Evolutionary conservation across 805 yeast genomes (phyloP), one percentile per base, ranked within the genome.

Genomic region (Yarrowia hollandica): DNA sequence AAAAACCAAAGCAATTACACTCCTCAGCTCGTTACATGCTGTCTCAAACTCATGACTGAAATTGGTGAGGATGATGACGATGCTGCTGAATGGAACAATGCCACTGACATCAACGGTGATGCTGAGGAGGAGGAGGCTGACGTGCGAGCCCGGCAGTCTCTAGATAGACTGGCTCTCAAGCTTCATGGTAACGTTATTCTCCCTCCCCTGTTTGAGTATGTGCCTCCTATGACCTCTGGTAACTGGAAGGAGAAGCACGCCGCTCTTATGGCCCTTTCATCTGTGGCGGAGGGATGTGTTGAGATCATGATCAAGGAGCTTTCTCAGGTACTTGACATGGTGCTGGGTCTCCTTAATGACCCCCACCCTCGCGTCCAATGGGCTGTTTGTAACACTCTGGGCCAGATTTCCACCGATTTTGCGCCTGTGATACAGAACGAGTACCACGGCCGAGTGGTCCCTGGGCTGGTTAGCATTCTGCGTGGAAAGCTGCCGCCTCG

Each of bases 181-280:
- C 78, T 94, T 55, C 90, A 88, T 34, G 98, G 97, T 46, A 85
- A 83, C 68, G 79, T 85, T 14, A 77, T 94, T 62, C 95, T 96
- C 11, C 86, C 84, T 16, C 95, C 96, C 15, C 76, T 94, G 60
- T 94, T 94, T 75, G 88, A 86, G 69, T 86, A 82, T 70, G 77
- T 94, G 61, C 96, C 97, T 16, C 82, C 81, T 60, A 88, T 94
- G 96, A 73, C 89, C 18, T 85, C 96, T 1, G 69, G 75, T 28
- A 81, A 82, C 62, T 94, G 99, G 99, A 85, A 96, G 71, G 96
- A 90, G 71, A 85, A 97, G 63, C 96, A 91, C 71, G 99, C 96
- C 21, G 96, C 97, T 1, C 75, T 94, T 60, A 94, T 94, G 98
- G 97, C 97, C 0, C 76, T 94, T 23, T 90, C 97, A 0, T 85